phyloP scores from a whole-genome alignment of 148 eudicot species.

The Rhododendron ferrugineum region DNA sequence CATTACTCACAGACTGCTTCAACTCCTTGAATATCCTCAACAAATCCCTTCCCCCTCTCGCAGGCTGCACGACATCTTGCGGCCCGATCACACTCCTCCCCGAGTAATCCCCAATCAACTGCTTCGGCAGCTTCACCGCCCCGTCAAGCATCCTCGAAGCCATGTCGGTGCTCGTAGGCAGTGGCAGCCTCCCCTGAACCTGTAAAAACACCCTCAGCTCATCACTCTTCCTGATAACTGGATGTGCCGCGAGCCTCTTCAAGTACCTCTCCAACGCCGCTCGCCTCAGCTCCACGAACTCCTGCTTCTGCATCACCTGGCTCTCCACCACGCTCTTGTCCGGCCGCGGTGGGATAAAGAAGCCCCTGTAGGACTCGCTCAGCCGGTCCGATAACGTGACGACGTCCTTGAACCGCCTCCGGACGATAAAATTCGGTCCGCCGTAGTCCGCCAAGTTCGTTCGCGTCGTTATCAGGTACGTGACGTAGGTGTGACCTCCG shows the following conservation, averaged over 20 bases:
- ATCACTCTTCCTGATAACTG: slow-evolving; percentile 63
- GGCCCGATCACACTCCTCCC: slow-evolving; percentile 39
- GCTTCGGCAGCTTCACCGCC: slow-evolving; percentile 70
- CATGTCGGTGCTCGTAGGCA: slow-evolving; percentile 60
- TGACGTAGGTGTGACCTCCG: slow-evolving; percentile 55
- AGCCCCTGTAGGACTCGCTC: slow-evolving; percentile 67
- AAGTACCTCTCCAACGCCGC: slow-evolving; percentile 74
- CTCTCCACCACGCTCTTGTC: slow-evolving; percentile 84
- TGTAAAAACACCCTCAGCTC: slow-evolving; percentile 87
- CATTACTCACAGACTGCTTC: slow-evolving; percentile 73
- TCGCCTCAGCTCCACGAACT: slow-evolving; percentile 87
- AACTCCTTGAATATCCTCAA: slow-evolving; percentile 79
- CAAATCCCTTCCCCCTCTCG: slow-evolving; percentile 86
- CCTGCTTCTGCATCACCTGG: slow-evolving; percentile 97
- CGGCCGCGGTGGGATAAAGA: slow-evolving; percentile 76
- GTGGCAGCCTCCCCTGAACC: slow-evolving; percentile 76
- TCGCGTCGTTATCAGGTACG: slow-evolving; percentile 59
- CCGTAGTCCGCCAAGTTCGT: slow-evolving; percentile 59
- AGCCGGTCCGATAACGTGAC: slow-evolving; percentile 80
- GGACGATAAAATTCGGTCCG: slow-evolving; percentile 51
- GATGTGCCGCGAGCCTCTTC: slow-evolving; percentile 62
- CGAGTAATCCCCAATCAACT: slow-evolving; percentile 59
- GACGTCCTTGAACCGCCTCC: slow-evolving; percentile 81
- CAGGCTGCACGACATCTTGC: slow-evolving; percentile 77
- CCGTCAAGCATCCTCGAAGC: slow-evolving; percentile 87